Evolutionary conservation across 345 rosid species (phyloP), one percentile per base, ranked within the genome.

Genomic region (Sisymbrium altissimum): DNA sequence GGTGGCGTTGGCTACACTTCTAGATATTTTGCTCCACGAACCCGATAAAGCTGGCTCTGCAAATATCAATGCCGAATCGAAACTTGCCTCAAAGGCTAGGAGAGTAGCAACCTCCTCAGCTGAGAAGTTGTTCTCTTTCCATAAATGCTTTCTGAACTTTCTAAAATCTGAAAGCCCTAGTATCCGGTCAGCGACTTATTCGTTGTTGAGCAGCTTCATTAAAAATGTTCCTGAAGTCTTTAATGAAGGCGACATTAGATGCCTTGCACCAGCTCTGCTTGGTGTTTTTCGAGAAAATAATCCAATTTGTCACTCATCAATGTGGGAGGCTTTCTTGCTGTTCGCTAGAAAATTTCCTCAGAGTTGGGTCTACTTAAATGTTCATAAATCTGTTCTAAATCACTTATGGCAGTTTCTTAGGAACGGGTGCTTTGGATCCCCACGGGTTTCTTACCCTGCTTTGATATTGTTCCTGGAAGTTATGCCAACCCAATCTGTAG

Each of bases 221-320:
- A 88, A 84, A 81, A 83, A 84, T 75, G 77, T 88, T 76, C 92
- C 95, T 80, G 86, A 88, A 55, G 87, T 74, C 60, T 83, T 92
- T 71, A 70, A 79, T 78, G 97, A 87, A 70, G 86, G 75, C 46
- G 88, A 84, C 68, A 49, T 92, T 77, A 87, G 82, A 83, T 68
- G 77, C 15, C 77, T 94, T 78, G 89, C 92, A 25, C 56, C 90
- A 70, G 82, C 86, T 43, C 67, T 94, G 48, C 94, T 94, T 69
- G 97, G 97, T 76, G 86, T 86, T 66, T 91, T 94, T 78, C 88
- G 83, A 74, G 98, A 94, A 83, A 91, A 85, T 57, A 89, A 94
- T 81, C 92, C 96, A 71, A 48, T 76, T 59, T 94, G 97, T 76
- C 96, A 94, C 82, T 82, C 90, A 56, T 81, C 95, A 32, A 94